Base-by-base conservation (phyloP, 768 basidiomycete genomes). In the Tricholomella constricta region DNA sequence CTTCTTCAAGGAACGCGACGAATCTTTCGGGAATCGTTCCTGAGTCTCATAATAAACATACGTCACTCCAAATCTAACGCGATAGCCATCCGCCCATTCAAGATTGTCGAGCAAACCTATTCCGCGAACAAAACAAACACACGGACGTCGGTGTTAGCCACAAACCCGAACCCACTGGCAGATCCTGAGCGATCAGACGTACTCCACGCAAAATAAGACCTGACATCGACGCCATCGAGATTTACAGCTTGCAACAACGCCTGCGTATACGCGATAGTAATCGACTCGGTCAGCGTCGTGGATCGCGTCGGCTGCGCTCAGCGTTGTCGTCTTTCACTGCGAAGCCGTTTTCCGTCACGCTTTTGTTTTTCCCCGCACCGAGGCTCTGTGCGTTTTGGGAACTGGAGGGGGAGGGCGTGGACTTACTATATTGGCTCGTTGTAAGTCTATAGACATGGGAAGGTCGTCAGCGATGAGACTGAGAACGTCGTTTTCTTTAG, bases 41-140 rank as follows among this genome's bases (percentile, higher is more conserved):
- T n/a, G n/a, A n/a, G n/a, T n/a, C n/a, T n/a, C n/a, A n/a, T n/a
- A n/a, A n/a, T n/a, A n/a, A n/a, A n/a, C n/a, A n/a, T n/a, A n/a
- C n/a, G 84, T 87, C 45, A 86, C 77, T 15, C 86, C 86, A 59
- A 89, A 89, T 6, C 86, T 81, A 4, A 82, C 82, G 31, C 66
- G 69, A 58, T 86, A 86, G 7, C 86, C 84, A 54, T 88, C 85
- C 19, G 83, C 81, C 85, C 86, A 86, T 65, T 88, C 86, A 52
- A 87, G 86, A 63, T 86, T 87, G 59, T 87, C 85, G 53, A 88
- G 59, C 41, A 88, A 70, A 68, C 83, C 82, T 83, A 52, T 31
- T 37, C 10, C 26, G 50, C 26, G 8, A n/a, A n/a, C n/a, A 47
- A 5, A 22, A 53, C 57, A 45, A 61, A 48, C 8, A 25, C 10